Conservation (phyloP, 176 grass and related monocot species). For the Neostapfia colusana region DNA sequence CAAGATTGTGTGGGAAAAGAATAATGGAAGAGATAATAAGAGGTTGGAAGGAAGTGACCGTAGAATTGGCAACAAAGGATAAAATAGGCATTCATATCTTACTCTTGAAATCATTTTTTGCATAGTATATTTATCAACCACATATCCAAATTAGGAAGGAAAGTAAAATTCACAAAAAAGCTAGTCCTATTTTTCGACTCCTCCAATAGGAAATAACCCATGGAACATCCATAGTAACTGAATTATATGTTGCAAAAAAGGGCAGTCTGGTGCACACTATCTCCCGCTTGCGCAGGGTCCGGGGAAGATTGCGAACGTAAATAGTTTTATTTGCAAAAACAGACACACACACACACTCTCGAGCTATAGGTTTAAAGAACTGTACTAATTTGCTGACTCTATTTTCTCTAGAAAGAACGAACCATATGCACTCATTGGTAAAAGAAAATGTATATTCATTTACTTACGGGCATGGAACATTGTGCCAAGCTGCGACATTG, state of each 20-base stretch:
- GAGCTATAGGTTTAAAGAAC: not conserved
- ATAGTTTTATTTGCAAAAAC: not conserved
- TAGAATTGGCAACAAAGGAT: not conserved
- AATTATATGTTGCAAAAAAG: not conserved
- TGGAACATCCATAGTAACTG: not conserved
- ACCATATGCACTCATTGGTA: not conserved
- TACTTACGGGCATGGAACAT: constrained; percentile 84
- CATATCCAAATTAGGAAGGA: not conserved
- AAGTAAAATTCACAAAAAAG: constrained; percentile 3
- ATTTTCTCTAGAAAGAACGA: not conserved
- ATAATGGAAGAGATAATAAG: not conserved
- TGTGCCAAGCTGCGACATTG: constrained; percentile 93
- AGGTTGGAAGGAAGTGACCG: not conserved
- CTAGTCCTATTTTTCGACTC: not conserved
- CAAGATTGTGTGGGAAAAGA: not conserved
- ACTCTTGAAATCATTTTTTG: not conserved
- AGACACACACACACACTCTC: not conserved
- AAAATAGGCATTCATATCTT: not conserved
- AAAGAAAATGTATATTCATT: not conserved
- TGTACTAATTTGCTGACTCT: not conserved
- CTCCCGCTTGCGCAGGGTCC: too few species aligned
- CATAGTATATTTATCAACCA: not conserved
- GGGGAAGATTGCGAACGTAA: too few species aligned
- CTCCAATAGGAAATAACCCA: not conserved
- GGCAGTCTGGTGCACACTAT: too few species aligned